Evolutionary conservation across 164 flowering plant genomes (phyloP).

Genomic region (Vitis cinerea): DNA sequence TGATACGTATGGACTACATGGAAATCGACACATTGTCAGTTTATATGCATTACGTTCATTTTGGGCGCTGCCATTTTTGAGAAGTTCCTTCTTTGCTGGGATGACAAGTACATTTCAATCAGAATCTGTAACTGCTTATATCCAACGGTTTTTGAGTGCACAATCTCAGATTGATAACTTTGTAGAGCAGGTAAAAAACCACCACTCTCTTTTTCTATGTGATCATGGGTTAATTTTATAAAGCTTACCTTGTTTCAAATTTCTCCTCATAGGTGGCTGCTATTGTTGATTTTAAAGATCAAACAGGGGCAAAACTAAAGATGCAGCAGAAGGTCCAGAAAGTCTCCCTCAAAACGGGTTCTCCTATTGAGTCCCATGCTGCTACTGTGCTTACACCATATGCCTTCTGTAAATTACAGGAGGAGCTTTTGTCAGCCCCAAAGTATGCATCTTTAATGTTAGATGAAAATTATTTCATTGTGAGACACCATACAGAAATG

Average conservation of each 20-base stretch:
- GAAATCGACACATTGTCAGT: slow-evolving; percentile 63
- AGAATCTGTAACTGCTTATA: slow-evolving; percentile 56
- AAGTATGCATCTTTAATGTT: slow-evolving; percentile 69
- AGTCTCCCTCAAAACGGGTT: slow-evolving; percentile 65
- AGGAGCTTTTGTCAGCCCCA: slow-evolving; percentile 73
- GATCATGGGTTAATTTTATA: not conserved
- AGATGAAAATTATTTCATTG: slow-evolving; percentile 58
- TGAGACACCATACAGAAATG: slow-evolving; percentile 69
- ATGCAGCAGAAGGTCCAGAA: slow-evolving; percentile 50
- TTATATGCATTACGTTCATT: slow-evolving; percentile 58
- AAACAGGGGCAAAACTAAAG: slow-evolving; percentile 47
- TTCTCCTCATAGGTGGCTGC: slow-evolving; percentile 44
- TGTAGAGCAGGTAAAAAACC: slow-evolving; percentile 50
- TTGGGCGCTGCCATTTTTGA: slow-evolving; percentile 76
- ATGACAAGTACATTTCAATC: slow-evolving; percentile 52
- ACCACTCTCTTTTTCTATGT: no score
- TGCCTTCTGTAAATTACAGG: slow-evolving; percentile 73
- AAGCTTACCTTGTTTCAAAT: slow-evolving; percentile 10
- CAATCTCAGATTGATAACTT: slow-evolving; percentile 56
- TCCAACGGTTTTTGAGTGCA: slow-evolving; percentile 66
- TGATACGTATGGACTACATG: slow-evolving; percentile 54
- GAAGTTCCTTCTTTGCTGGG: slow-evolving; percentile 74
- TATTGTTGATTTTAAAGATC: slow-evolving; percentile 53
- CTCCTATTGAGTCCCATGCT: slow-evolving; percentile 86
- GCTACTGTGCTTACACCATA: slow-evolving; percentile 72